phyloP scores from a whole-genome alignment of 2,329 filamentous ascomycete genomes.

The Gaeumannomyces tritici region DNA sequence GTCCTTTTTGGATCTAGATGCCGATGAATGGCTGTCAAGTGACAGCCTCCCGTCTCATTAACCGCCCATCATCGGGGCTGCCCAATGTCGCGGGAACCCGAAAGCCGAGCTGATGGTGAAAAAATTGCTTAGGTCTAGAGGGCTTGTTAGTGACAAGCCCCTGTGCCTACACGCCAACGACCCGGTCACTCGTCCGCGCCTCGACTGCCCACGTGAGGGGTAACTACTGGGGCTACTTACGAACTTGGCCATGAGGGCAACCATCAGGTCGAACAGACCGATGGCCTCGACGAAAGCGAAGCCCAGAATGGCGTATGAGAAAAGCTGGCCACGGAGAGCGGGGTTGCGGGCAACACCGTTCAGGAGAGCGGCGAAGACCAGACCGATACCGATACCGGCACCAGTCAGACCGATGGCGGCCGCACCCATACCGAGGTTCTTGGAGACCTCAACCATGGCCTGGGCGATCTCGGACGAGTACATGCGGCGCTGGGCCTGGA shows the following conservation, averaged over 20 bases:
- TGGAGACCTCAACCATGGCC: slow-evolving; percentile 82
- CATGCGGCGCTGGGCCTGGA: slow-evolving; percentile 53
- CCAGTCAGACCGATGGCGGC: slow-evolving; percentile 87
- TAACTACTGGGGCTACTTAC: slow-evolving; percentile 41
- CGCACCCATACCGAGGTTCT: slow-evolving; percentile 82
- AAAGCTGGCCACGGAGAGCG: slow-evolving; percentile 88
- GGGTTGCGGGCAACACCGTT: slow-evolving; percentile 90
- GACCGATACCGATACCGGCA: slow-evolving; percentile 92
- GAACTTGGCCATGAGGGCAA: slow-evolving; percentile 91
- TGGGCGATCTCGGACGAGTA: slow-evolving; percentile 85
- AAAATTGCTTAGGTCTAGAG: slow-evolving; percentile 16
- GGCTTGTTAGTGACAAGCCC: neutral
- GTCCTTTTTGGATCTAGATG: slow-evolving; percentile 1
- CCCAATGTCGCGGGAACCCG: slow-evolving; percentile 3
- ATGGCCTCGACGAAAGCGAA: slow-evolving; percentile 57
- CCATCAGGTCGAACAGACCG: slow-evolving; percentile 56
- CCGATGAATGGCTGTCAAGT: slow-evolving; percentile 1
- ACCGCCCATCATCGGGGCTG: slow-evolving; percentile 4
- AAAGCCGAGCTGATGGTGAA: slow-evolving; percentile 1
- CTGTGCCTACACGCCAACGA: neutral
- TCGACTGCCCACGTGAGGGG: neutral
- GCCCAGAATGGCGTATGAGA: slow-evolving; percentile 55
- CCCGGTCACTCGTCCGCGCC: neutral
- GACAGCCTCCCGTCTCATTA: slow-evolving; percentile 5
- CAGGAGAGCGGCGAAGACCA: slow-evolving; percentile 85